Percentiles rank a stretch among this genome's conserved stretches.
phyloP scores from a whole-genome alignment of 257 asterid species.

The Lithospermum erythrorhizon region DNA sequence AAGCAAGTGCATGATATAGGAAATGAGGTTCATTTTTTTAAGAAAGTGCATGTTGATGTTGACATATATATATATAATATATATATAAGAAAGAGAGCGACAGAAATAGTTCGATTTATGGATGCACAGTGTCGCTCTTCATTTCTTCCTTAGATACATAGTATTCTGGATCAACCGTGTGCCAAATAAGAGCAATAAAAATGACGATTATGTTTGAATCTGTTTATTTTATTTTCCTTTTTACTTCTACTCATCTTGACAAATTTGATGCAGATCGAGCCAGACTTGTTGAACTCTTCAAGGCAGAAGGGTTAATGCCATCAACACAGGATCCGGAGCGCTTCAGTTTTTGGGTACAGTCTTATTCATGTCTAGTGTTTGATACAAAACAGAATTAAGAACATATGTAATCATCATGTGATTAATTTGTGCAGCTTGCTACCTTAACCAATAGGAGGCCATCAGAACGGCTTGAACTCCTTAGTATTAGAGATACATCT shows the following conservation, averaged over 20 bases:
- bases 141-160: background rate
- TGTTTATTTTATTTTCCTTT: background rate
- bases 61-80: too few relatives aligned
- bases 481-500: conserved; percentile 59
- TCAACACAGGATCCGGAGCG: conserved; percentile 67
- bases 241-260: conserved; percentile 8
- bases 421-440: conserved; percentile 52
- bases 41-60: too few relatives aligned
- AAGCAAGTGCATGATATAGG: too few relatives aligned
- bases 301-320: conserved; percentile 89
- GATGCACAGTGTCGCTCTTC: background rate
- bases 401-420: background rate
- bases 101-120: too few relatives aligned
- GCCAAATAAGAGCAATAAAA: background rate
- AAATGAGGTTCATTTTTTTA: too few relatives aligned
- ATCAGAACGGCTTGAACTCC: conserved; percentile 80
- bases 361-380: conserved; percentile 4
- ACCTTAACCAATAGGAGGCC: conserved; percentile 71
- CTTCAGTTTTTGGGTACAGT: conserved; percentile 90
- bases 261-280: conserved; percentile 43
- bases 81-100: too few relatives aligned
- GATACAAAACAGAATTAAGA: conserved; percentile 6
- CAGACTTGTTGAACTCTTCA: conserved; percentile 73
- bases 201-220: background rate
- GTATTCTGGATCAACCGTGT: background rate